phyloP scores from a whole-genome alignment of 306 rosid genomes.

The Canavalia gladiata region DNA sequence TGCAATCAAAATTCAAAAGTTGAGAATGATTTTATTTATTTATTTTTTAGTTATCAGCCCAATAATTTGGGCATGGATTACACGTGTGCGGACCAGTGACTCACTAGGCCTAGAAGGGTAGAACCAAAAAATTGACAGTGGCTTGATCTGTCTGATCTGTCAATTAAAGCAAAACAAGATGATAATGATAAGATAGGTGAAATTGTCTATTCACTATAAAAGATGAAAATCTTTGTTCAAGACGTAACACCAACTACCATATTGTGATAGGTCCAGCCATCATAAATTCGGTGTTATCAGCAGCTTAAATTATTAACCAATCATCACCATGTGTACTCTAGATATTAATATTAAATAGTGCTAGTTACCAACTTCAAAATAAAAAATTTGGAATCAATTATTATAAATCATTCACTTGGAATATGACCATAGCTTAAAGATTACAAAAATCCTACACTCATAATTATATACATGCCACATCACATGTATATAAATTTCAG shows the following conservation, averaged over 20 bases:
- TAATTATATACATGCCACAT: no score
- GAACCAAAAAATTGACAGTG: background rate
- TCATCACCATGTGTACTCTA: no score
- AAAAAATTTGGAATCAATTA: no score
- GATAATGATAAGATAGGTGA: background rate
- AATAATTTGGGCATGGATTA: slow-evolving; percentile 12
- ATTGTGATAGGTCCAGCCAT: background rate
- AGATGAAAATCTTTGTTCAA: background rate
- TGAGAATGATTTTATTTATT: background rate
- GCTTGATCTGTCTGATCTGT: background rate
- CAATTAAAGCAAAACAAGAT: slow-evolving; percentile 10
- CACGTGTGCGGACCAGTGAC: background rate
- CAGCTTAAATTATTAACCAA: no score
- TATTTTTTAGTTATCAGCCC: background rate
- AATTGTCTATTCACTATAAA: background rate
- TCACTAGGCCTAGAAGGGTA: background rate
- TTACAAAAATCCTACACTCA: no score
- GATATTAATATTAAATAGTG: no score
- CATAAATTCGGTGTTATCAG: background rate
- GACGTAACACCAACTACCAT: background rate
- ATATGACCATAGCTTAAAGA: no score
- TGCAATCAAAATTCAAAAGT: background rate
- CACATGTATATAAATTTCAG: no score
- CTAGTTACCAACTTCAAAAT: no score
- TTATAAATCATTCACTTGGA: no score